Conservation (phyloP, 1,284 basidiomycete genomes). For the Xanthoconium separans region DNA sequence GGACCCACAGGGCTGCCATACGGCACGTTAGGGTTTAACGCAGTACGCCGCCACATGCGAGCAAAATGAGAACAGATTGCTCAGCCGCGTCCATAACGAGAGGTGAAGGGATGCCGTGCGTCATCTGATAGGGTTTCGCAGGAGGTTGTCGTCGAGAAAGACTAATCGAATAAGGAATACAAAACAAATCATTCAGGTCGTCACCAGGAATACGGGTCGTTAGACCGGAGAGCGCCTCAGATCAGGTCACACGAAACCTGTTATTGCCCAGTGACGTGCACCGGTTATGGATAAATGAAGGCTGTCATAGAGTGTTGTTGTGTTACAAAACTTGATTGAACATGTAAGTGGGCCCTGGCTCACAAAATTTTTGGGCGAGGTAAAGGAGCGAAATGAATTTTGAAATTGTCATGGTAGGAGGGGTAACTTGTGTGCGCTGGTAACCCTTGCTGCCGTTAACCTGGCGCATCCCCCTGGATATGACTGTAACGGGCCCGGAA, state of each 20-base stretch:
- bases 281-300: conserved; percentile 33
- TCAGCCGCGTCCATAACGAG: conserved; percentile 26
- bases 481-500: conserved; percentile 34
- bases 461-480: conserved; percentile 29
- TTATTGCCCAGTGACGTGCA: conserved; percentile 15
- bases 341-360: conserved; percentile 26
- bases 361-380: conserved; percentile 22
- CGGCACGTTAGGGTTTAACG: conserved; percentile 25
- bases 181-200: conserved; percentile 16
- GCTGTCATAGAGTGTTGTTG: conserved; percentile 28
- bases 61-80: conserved; percentile 31
- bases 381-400: conserved; percentile 22
- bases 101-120: conserved; percentile 30
- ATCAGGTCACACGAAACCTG: conserved; percentile 29
- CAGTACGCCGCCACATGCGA: conserved; percentile 20
- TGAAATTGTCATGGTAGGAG: conserved; percentile 22
- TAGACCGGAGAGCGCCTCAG: conserved; percentile 18
- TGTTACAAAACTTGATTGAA: conserved; percentile 26
- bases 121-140: conserved; percentile 38
- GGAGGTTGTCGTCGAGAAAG: conserved; percentile 37
- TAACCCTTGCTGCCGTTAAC: conserved; percentile 27
- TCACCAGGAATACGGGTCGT: conserved; percentile 15
- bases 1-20: conserved; percentile 21
- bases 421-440: conserved; percentile 3
- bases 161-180: conserved; percentile 34